Conservation (phyloP, 495 filamentous ascomycete species). For the Stereocaulon alpinum region DNA sequence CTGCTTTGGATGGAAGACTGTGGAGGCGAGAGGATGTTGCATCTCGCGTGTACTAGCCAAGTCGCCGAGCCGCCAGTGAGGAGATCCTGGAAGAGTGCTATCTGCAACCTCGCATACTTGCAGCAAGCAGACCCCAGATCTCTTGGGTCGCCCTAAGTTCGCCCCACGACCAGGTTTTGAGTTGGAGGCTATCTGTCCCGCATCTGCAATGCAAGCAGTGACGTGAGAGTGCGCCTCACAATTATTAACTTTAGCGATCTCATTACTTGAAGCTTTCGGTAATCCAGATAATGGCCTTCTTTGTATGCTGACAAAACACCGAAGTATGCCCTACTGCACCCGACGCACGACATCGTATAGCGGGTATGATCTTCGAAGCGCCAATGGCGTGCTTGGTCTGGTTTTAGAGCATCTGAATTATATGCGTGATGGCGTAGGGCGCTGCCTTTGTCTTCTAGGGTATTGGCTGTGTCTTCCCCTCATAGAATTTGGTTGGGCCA, state of each 20-base stretch:
- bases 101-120: not conserved
- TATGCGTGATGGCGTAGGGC: not conserved
- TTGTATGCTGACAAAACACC: not conserved
- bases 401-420: constrained; percentile 6
- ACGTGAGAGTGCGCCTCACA: constrained; percentile 3
- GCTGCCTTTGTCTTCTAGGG: not conserved
- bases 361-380: constrained; percentile 1
- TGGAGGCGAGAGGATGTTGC: constrained; percentile 3
- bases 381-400: constrained; percentile 1
- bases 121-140: constrained; percentile 5
- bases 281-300: not conserved
- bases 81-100: not conserved
- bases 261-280: constrained; percentile 1
- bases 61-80: not conserved
- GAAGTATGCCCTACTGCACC: not conserved
- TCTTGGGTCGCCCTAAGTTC: not conserved
- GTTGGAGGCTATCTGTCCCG: constrained; percentile 4
- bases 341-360: constrained; percentile 8
- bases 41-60: constrained; percentile 8
- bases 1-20: not conserved
- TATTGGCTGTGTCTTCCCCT: not conserved
- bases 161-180: constrained; percentile 2
- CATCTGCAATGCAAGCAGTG: constrained; percentile 12
- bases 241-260: constrained; percentile 1
- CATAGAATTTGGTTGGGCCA: not conserved